Evolutionary conservation across 2,329 filamentous ascomycete species (phyloP), one percentile per base, ranked within the genome.

Genomic region (Verticillium alfalfae): DNA sequence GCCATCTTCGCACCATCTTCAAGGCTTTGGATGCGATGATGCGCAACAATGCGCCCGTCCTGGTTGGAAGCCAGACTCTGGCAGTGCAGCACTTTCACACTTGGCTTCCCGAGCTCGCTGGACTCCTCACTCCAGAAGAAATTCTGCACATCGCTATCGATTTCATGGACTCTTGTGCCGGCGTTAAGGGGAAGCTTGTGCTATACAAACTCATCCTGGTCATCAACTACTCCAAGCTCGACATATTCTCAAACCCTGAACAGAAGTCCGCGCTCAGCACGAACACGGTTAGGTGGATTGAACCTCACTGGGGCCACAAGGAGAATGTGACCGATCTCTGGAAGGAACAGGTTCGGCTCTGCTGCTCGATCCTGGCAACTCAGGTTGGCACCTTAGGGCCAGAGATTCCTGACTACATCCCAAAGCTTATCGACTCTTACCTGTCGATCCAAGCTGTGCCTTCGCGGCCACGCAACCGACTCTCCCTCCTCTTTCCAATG

Each of bases 11-110:
- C 64, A 88, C 84, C 38, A 92, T 98, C 41, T 98, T 98, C 79
- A 93, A 93, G 71, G 90, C 92, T 1, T 81, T 99, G 31, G 93
- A 98, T 75, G 82, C 84, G 16, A 85, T 99, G 76, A 97, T 99
- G 92, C 87, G 88, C 63, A 97, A 92, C 72, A 82, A 88, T 1
- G 90, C 92, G 2, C 91, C 95, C 0, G 88, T 93, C 18, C 79
- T 98, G 31, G 91, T 98, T 15, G 95, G 95, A 38, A 98, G 91
- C 65, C 96, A 99, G 76, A 98, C 95, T 0, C 80, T 99, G 58
- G 88, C 96, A 2, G 93, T 98, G 13, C 95, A 99, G 74, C 92
- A 98, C 73, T 96, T 98, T 73, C 94, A 98, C 71, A 91, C 91
- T 0, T 99, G 95, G 95, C 80, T 99, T n/a, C 94, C 95, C 0